phyloP scores from a whole-genome alignment of 164 flowering plant species.

The Dillenia suffruticosa region DNA sequence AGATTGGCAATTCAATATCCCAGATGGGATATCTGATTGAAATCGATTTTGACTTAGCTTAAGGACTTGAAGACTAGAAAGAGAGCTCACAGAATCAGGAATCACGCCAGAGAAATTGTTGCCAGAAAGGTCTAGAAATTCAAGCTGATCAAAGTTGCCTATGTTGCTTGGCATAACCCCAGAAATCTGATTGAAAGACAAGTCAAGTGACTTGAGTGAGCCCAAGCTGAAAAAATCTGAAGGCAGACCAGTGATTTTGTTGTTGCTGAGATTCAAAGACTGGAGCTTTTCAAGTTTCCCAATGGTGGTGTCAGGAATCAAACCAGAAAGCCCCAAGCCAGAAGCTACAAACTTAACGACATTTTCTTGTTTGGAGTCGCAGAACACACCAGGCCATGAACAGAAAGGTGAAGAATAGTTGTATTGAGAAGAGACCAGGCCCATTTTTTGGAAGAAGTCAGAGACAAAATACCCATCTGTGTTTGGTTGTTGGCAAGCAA shows the following conservation, averaged over 20 bases:
- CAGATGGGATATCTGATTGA: slow-evolving; percentile 41
- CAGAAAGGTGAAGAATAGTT: slow-evolving; percentile 55
- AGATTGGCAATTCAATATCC: slow-evolving; percentile 44
- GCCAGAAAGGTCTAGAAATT: slow-evolving; percentile 57
- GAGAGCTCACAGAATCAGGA: slow-evolving; percentile 60
- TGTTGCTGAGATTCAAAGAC: slow-evolving; percentile 76
- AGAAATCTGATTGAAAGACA: slow-evolving; percentile 58
- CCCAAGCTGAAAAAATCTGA: slow-evolving; percentile 86
- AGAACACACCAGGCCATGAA: slow-evolving; percentile 63
- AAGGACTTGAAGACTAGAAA: slow-evolving; percentile 38
- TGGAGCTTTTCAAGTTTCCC: slow-evolving; percentile 72
- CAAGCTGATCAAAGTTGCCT: slow-evolving; percentile 68
- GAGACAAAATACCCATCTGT: slow-evolving; percentile 72
- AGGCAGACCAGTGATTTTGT: slow-evolving; percentile 62
- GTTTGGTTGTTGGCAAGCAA: slow-evolving; percentile 59
- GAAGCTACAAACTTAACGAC: slow-evolving; percentile 42
- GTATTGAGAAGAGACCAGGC: slow-evolving; percentile 27
- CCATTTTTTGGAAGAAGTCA: slow-evolving; percentile 66
- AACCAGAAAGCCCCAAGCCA: slow-evolving; percentile 65
- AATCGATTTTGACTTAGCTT: slow-evolving; percentile 54
- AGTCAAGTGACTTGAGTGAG: slow-evolving; percentile 50
- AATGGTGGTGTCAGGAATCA: slow-evolving; percentile 77
- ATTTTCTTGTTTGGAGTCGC: slow-evolving; percentile 41
- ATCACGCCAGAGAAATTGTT: slow-evolving; percentile 63
- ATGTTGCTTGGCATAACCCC: slow-evolving; percentile 62